phyloP scores from a whole-genome alignment of 2,329 filamentous ascomycete species.

The Aureobasidium sp. region DNA sequence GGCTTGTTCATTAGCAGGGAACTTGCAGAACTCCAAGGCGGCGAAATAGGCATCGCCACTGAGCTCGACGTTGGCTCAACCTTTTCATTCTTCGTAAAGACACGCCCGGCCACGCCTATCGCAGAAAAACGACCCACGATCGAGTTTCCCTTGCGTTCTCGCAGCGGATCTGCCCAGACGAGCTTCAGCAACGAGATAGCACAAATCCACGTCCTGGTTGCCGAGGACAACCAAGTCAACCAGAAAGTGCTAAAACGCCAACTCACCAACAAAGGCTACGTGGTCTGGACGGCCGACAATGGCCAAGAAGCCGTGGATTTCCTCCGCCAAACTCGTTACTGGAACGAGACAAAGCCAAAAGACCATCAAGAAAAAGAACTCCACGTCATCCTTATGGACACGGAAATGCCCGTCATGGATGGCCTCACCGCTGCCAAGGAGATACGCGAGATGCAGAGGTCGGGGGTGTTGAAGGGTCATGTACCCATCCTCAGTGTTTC shows the following conservation, averaged over 20 bases:
- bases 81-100: slow-evolving; percentile 61
- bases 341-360: slow-evolving; percentile 14
- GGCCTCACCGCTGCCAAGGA: slow-evolving; percentile 64
- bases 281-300: slow-evolving; percentile 33
- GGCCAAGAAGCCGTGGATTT: slow-evolving; percentile 33
- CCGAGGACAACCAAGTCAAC: slow-evolving; percentile 31
- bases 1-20: not conserved
- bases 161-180: not conserved
- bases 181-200: not conserved
- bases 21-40: slow-evolving; percentile 59
- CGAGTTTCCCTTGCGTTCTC: not conserved
- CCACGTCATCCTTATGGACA: slow-evolving; percentile 57
- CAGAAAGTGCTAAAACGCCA: slow-evolving; percentile 35
- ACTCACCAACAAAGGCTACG: slow-evolving; percentile 30
- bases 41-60: slow-evolving; percentile 59
- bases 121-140: not conserved
- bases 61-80: slow-evolving; percentile 53
- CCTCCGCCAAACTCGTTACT: slow-evolving; percentile 23
- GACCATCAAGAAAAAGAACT: slow-evolving; percentile 1
- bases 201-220: slow-evolving; percentile 17
- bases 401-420: slow-evolving; percentile 51
- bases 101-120: slow-evolving; percentile 29
- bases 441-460: slow-evolving; percentile 60
- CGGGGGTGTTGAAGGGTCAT: slow-evolving; percentile 55
- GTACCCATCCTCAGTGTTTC: slow-evolving; percentile 74